Evolutionary conservation across 2,329 filamentous ascomycete genomes (phyloP), one percentile per base, ranked within the genome.

Genomic region (Claviceps humidiphila): DNA sequence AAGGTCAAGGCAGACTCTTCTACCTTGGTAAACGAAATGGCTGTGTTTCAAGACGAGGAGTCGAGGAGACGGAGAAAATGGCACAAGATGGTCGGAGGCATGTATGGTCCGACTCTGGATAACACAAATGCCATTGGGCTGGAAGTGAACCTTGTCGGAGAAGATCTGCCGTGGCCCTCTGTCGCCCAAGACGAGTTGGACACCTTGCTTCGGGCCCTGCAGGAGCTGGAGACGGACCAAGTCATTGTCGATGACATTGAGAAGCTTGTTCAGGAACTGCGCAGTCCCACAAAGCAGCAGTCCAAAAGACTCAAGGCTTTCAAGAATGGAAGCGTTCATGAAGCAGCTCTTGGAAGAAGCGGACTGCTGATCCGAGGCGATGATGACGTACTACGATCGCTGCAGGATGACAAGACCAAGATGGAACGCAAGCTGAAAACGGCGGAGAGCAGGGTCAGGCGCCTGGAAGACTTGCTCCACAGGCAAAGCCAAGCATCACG

Each of bases 241-340:
- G 73, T 74, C 1, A 73, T 90, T 54, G 72, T 88, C 1, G 76
- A 82, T 11, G 87, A 95, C 50, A 75, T 97, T 38, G 72, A 75
- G 3, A 87, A 89, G 61, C 78, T 89, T 17, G 77, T 94, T 54
- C 82, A 83, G 55, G 89, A 95, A 51, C 74, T 97, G 14, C 84
- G 84, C 63, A 81, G 78, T 52, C 89, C 91, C 2, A 93, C 88
- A 0, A 89, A 85, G 60, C 88, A 93, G 64, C 90, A 95, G 63
- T 80, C 84, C 55, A 90, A 89, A 66, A 81, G 89, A 53, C 80
- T 93, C 6, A 95, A 91, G 65, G 89, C 89, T 5, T 97, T 98
- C 73, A 96, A 96, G 64, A 93, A 94, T 63, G 93, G 93, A 16
- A 97, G 93, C 63, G 79, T 97, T 40, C 89, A 96, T 61, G 93